Evolutionary conservation across 1,139 yeast genomes (phyloP), one percentile per base, ranked within the genome.

Genomic region (Geotrichum citri-aurantii): DNA sequence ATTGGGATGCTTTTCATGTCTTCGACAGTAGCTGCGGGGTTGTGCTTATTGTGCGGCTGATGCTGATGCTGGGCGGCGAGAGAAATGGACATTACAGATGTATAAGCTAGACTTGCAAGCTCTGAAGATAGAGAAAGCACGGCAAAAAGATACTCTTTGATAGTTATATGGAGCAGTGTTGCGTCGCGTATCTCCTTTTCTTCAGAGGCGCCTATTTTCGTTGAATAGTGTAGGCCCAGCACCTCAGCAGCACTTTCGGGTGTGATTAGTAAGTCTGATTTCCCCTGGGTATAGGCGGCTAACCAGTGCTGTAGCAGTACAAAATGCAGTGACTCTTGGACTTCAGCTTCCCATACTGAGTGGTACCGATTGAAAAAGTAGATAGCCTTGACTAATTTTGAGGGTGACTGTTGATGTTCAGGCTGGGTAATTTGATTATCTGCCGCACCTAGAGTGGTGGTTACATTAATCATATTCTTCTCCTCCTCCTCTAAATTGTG

Each of bases 121-220:
- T 69, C 73, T 48, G 66, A 67, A 52, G 69, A 60, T 50, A 71
- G 59, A 3, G 66, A 56, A 17, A 72, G 63, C 4, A 65, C 63
- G 0, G 71, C 71, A 52, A 71, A 73, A 50, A 72, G 61, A 57
- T 72, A 72, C 33, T 72, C 73, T 40, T 26, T 48, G 31, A 59
- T 47, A 6, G 59, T 31, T 7, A 59, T 24, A 42, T 59, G 61
- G 24, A 59, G 53, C 12, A 12, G 23, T 1, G 57, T 59, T 8
- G 61, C 55, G 14, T 42, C 54, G 37, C 42, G 48, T n/a, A 26
- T 2, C 24, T 26, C 27, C 4, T 12, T 10, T 17, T 50, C 48
- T 12, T 50, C 24, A 12, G 24, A 21, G 3, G 31, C 17, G 19
- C 40, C 8, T 17, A 26, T 3, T 29, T n/a, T 24, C 46, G 44